Percentiles rank a stretch among this genome's conserved stretches.
Conservation (phyloP, 2,329 filamentous ascomycete genomes). For the Monilinia vaccinii-corymbosi region DNA sequence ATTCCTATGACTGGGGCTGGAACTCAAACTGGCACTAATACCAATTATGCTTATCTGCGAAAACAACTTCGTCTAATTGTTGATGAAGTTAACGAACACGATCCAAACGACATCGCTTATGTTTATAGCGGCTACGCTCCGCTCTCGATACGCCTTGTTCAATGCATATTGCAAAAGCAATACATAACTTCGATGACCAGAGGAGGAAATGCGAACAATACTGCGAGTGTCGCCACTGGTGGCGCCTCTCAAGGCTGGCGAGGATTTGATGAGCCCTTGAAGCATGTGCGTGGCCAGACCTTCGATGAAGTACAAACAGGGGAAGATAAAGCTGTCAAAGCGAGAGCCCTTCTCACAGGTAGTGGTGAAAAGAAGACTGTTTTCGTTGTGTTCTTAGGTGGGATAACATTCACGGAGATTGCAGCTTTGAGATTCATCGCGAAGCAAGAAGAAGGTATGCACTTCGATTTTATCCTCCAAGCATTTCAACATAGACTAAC, state of each 20-base stretch:
- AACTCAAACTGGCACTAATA: slow-evolving; percentile 54
- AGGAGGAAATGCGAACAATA: slow-evolving; percentile 44
- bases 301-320: slow-evolving; percentile 91
- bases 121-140: slow-evolving; percentile 97
- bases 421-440: slow-evolving; percentile 87
- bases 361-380: slow-evolving; percentile 71
- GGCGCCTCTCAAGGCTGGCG: slow-evolving; percentile 73
- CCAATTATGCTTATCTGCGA: slow-evolving; percentile 82
- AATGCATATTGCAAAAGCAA: slow-evolving; percentile 87
- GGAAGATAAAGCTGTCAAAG: slow-evolving; percentile 85
- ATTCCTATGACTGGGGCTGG: slow-evolving; percentile 62
- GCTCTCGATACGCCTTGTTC: slow-evolving; percentile 80
- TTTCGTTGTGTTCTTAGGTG: slow-evolving; percentile 96
- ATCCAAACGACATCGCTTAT: slow-evolving; percentile 92
- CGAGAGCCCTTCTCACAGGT: slow-evolving; percentile 72
- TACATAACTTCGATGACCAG: slow-evolving; percentile 64
- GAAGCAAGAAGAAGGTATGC: slow-evolving; percentile 62
- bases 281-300: slow-evolving; percentile 77
- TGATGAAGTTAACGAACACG: slow-evolving; percentile 91
- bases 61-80: slow-evolving; percentile 83
- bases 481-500: slow-evolving; percentile 9
- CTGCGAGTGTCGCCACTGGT: slow-evolving; percentile 37
- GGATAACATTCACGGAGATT: slow-evolving; percentile 92
- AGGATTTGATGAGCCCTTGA: slow-evolving; percentile 86
- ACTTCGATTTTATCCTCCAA: not conserved